A percentile compares a stretch with the other conserved stretches of the same genome.
These are phyloP conservation scores for Sophora flavescens DNA, from an alignment of 306 rosid genomes.

Conservation along the genomic window DNA sequence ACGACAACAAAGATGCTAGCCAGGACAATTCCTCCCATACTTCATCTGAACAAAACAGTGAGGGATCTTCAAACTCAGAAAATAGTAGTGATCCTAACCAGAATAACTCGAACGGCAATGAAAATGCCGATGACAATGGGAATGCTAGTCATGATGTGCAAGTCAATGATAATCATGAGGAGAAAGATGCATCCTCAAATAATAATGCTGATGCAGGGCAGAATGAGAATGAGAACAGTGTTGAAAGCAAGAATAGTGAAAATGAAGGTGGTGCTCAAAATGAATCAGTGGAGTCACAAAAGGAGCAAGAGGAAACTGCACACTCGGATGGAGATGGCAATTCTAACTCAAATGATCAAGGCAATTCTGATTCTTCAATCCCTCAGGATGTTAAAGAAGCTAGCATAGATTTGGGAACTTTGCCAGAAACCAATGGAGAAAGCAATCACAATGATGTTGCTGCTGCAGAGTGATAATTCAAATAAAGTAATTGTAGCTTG, in stretches of 20 bases:
- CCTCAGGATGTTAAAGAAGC: conserved; percentile 63
- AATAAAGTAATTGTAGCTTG: conserved; percentile 40
- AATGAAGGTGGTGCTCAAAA: conserved; percentile 51
- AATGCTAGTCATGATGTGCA: conserved; percentile 47
- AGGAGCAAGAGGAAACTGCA: conserved; percentile 53
- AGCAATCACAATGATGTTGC: conserved; percentile 52
- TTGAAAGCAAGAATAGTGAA: conserved; percentile 48
- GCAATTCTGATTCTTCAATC: conserved; percentile 59
- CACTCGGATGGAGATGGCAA: conserved; percentile 39
- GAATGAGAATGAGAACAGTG: conserved; percentile 45
- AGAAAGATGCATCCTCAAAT: conserved; percentile 44
- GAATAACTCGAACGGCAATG: conserved; percentile 45
- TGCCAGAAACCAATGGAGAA: conserved; percentile 65
- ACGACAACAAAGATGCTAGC: conserved; percentile 46
- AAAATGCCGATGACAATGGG: conserved; percentile 39
- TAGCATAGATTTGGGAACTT: conserved; percentile 69
- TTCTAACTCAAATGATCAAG: conserved; percentile 48
- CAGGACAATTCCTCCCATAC: conserved; percentile 53
- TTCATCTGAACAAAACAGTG: conserved; percentile 53
- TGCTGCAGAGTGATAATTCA: conserved; percentile 60
- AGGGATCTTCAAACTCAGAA: conserved; percentile 53
- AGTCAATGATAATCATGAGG: conserved; percentile 15
- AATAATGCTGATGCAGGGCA: conserved; percentile 44
- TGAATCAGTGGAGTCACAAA: conserved; percentile 52
- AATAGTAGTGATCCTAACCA: conserved; percentile 49